Evolutionary conservation across 768 basidiomycete genomes (phyloP).

Genomic region (Boletus pseudo-olivaceus): DNA sequence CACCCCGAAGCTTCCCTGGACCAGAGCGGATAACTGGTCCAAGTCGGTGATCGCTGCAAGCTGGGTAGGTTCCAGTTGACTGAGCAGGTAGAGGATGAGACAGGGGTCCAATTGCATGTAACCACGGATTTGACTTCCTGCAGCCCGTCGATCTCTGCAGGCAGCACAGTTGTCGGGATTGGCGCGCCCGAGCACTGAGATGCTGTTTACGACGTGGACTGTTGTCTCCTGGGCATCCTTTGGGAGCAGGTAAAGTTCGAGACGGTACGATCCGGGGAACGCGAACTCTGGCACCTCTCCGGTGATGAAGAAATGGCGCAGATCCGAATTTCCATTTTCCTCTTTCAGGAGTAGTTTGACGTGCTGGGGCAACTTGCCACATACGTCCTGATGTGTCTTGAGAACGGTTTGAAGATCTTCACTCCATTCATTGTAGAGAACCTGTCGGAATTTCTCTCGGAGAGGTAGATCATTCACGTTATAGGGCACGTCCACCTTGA

Average conservation of each 20-base stretch:
- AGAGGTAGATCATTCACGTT: not conserved
- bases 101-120: slow-evolving; percentile 14
- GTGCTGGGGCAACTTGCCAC: not conserved
- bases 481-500: slow-evolving; percentile 15
- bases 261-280: slow-evolving; percentile 17
- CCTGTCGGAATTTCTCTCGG: slow-evolving; percentile 4
- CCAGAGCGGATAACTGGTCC: not conserved
- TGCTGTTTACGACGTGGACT: slow-evolving; percentile 10
- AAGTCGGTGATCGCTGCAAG: slow-evolving; percentile 3
- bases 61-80: not conserved
- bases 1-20: slow-evolving; percentile 9
- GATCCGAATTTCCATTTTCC: not conserved
- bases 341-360: slow-evolving; percentile 4
- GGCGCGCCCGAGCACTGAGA: slow-evolving; percentile 10
- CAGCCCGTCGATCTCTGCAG: slow-evolving; percentile 9
- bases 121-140: slow-evolving; percentile 13
- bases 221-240: not conserved
- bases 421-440: slow-evolving; percentile 6
- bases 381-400: not conserved
- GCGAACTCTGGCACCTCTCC: slow-evolving; percentile 16
- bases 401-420: not conserved
- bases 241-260: slow-evolving; percentile 15
- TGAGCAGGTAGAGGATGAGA: slow-evolving; percentile 9
- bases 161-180: slow-evolving; percentile 5
- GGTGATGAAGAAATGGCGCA: slow-evolving; percentile 9